Evolutionary conservation across 345 rosid species (phyloP).

Genomic region (Sonneratia caseolaris): DNA sequence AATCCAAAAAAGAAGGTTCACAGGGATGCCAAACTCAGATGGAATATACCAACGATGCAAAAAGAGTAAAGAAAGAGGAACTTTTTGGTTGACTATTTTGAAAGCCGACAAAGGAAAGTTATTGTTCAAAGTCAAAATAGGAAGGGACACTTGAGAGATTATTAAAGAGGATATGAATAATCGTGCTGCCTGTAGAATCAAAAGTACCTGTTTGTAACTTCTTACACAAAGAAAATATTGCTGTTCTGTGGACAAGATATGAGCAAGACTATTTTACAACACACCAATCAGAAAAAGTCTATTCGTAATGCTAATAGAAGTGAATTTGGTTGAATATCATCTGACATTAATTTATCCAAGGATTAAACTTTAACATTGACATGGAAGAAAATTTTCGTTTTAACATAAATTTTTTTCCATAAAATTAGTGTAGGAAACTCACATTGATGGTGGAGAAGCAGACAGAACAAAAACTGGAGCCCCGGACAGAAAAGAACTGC

Average conservation of each 20-base stretch:
- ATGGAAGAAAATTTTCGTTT: neutral
- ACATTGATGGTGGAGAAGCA: slow-evolving; percentile 64
- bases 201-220: neutral
- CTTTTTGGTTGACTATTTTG: no score
- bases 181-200: neutral
- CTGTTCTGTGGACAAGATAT: neutral
- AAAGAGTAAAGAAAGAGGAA: no score
- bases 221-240: neutral
- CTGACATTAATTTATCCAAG: neutral
- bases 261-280: neutral
- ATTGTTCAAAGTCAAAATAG: no score
- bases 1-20: no score
- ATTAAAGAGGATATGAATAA: neutral
- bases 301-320: neutral
- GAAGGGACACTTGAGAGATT: no score
- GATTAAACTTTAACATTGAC: neutral
- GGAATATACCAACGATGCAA: no score
- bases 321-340: neutral
- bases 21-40: no score
- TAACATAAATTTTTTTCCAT: neutral
- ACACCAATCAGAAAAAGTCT: no score
- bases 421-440: slow-evolving; percentile 23
- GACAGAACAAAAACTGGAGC: slow-evolving; percentile 56
- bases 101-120: no score
- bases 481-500: slow-evolving; percentile 31